Base-by-base conservation (phyloP, 169 alveolate genomes). In the Plasmodium knowlesi region DNA sequence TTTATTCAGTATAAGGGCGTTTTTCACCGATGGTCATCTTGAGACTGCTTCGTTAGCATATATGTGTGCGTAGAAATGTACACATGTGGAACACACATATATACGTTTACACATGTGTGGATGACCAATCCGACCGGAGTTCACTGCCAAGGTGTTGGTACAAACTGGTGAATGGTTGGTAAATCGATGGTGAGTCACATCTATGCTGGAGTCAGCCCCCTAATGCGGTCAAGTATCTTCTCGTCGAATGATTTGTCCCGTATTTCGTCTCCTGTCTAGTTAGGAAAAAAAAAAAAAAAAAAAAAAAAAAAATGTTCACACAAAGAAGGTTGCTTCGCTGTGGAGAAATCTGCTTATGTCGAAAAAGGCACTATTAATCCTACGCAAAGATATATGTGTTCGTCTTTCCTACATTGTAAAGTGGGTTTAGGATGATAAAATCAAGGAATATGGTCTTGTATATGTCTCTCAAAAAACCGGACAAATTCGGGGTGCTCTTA, bases 361-460 rank as follows among this genome's bases (percentile, higher is more conserved):
- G 61, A 50, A 16, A 14, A 50, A 3, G 61, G 61, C 5, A 50
- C 3, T 3, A 16, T 50, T 50, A 5, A 1, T 3, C 61, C 61
- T 8, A 2, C 25, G 22, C 22, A 3, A 50, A 14, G 5, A 0
- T 50, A 50, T 6, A 50, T 22, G 54, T 71, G 54, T 22, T 32
- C 1, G 19, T 12, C 19, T 25, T 67, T 8, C 54, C 6, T 74
- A 74, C 83, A 32, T 89, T 53, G 57, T 89, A 89, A n/a, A 89
- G 67, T 6, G 94, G 94, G 25, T 89, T 89, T 30, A 89, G 82
- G 41, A 89, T 61, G 37, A 89, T 43, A 3, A 89, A 80, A 30
- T 89, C 94, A 50, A 89, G 86, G 57, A 89, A 89, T 30, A 89
- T 39, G 3, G 90, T 89, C 73, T 89, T 89, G 78, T 89, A 89